These are phyloP conservation scores for Trichophyton rubrum DNA, from an alignment of 2,329 filamentous ascomycete species.

Conservation along the genomic window DNA sequence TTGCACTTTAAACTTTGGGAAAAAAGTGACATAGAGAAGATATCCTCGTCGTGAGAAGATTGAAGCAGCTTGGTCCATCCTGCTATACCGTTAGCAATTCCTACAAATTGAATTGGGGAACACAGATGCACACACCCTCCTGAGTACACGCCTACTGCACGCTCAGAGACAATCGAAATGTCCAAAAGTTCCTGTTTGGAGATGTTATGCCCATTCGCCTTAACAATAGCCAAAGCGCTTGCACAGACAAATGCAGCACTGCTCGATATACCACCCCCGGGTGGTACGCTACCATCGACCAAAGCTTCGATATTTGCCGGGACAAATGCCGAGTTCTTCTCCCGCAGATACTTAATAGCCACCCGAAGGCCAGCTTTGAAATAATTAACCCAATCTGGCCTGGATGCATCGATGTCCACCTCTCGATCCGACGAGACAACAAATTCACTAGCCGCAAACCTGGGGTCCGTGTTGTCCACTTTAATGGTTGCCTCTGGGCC, in stretches of 20 bases:
- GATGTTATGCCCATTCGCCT: constrained; percentile 69
- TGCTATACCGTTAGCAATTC: constrained; percentile 22
- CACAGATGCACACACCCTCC: constrained; percentile 53
- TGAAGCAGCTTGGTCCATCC: constrained; percentile 95
- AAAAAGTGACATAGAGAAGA: constrained; percentile 82
- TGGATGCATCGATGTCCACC: constrained; percentile 70
- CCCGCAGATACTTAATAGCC: constrained; percentile 61
- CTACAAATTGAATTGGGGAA: neutral
- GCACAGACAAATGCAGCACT: constrained; percentile 90
- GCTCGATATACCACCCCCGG: constrained; percentile 82
- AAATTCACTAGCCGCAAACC: constrained; percentile 66
- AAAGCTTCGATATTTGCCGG: constrained; percentile 74
- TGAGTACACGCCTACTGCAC: constrained; percentile 89
- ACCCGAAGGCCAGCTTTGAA: constrained; percentile 86
- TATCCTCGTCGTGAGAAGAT: constrained; percentile 81
- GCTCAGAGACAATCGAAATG: constrained; percentile 85
- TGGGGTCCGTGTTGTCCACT: constrained; percentile 64
- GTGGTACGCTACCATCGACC: constrained; percentile 82
- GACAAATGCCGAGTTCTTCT: constrained; percentile 48
- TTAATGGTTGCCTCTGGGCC: constrained; percentile 51
- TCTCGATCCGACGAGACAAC: constrained; percentile 49
- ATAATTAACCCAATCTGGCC: constrained; percentile 96
- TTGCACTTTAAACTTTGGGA: constrained; percentile 60
- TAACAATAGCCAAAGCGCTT: constrained; percentile 75
- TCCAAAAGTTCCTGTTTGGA: constrained; percentile 89